These are phyloP conservation scores for Borovskyia barvae DNA, from an alignment of 208 protist species.

Conservation along the genomic window DNA sequence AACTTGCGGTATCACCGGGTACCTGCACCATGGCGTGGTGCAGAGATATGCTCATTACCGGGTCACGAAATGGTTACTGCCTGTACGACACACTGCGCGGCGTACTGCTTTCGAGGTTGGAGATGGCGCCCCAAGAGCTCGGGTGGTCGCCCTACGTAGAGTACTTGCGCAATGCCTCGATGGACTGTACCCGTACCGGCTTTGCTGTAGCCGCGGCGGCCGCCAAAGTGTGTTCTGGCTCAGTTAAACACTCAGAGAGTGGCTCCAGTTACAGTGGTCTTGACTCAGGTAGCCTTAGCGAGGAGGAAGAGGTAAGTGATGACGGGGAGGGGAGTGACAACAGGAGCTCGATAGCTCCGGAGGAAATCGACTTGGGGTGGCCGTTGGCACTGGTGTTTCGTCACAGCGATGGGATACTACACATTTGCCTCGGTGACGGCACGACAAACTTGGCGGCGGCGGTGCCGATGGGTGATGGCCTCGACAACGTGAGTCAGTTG, in stretches of 20 bases:
- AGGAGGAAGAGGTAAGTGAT: background rate
- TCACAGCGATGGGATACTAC: slow-evolving; percentile 6
- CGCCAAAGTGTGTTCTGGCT: slow-evolving; percentile 14
- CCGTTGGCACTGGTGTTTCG: slow-evolving; percentile 9
- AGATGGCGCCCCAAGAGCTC: background rate
- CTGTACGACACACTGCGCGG: slow-evolving; percentile 21
- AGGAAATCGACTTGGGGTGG: background rate
- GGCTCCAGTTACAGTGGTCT: background rate
- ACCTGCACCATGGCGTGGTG: slow-evolving; percentile 25
- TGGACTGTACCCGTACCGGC: slow-evolving; percentile 2
- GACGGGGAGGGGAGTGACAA: background rate
- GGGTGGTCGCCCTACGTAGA: slow-evolving; percentile 5
- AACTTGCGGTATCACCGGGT: background rate
- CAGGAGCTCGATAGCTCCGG: background rate
- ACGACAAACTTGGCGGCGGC: slow-evolving; percentile 3
- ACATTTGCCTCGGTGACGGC: slow-evolving; percentile 3
- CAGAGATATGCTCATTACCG: slow-evolving; percentile 14
- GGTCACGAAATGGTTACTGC: slow-evolving; percentile 13
- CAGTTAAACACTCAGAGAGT: background rate
- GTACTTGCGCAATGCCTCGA: slow-evolving; percentile 5
- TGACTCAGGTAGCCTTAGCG: background rate
- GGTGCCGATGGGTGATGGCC: background rate
- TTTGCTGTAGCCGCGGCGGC: slow-evolving; percentile 7
- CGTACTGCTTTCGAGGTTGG: slow-evolving; percentile 14
- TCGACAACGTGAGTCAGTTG: slow-evolving; percentile 1